Conservation (phyloP, 2,329 filamentous ascomycete species). For the Colletotrichum siamense region DNA sequence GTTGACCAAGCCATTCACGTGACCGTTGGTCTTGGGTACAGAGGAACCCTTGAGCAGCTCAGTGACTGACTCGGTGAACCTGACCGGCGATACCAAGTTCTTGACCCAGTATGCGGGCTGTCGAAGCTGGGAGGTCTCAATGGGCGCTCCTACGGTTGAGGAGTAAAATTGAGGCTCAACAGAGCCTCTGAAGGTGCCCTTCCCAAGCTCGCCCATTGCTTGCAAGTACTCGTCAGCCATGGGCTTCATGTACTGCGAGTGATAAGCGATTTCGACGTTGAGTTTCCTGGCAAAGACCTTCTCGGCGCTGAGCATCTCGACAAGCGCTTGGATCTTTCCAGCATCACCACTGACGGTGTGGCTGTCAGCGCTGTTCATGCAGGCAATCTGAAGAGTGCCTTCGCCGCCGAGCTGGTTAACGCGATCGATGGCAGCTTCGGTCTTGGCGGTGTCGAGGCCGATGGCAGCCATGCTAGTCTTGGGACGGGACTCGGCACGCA, state of each 20-base stretch:
- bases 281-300: constrained; percentile 53
- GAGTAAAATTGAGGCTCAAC: constrained; percentile 12
- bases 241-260: constrained; percentile 57
- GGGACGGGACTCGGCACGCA: constrained; percentile 36
- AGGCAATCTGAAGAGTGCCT: constrained; percentile 41
- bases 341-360: constrained; percentile 49
- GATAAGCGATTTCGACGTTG: constrained; percentile 57
- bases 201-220: neutral
- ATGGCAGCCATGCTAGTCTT: constrained; percentile 45
- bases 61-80: constrained; percentile 47
- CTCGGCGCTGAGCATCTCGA: constrained; percentile 32
- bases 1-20: neutral
- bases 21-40: neutral
- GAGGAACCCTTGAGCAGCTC: constrained; percentile 27
- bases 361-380: constrained; percentile 59
- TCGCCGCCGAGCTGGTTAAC: constrained; percentile 23
- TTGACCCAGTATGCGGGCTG: constrained; percentile 49
- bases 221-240: constrained; percentile 40
- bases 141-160: neutral
- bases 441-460: constrained; percentile 34
- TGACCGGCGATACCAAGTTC: constrained; percentile 44
- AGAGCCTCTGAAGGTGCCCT: neutral
- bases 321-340: constrained; percentile 31
- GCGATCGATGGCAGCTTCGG: constrained; percentile 27
- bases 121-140: neutral